A percentile compares a stretch with the other conserved stretches of the same genome.
phyloP scores from a whole-genome alignment of 1,284 basidiomycete genomes.

The Waitea zeae region DNA sequence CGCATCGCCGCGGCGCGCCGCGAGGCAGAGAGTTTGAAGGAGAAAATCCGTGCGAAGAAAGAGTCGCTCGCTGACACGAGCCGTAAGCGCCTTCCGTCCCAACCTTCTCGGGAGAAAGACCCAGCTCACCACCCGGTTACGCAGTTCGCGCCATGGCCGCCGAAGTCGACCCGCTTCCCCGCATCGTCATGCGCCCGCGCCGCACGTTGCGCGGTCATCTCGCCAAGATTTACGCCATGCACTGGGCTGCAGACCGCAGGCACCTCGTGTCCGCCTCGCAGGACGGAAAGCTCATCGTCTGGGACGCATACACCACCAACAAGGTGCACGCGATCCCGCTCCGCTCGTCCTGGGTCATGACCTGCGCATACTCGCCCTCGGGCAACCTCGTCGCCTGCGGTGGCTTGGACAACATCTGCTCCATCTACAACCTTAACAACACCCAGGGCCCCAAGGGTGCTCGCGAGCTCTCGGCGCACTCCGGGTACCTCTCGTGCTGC shows the following conservation, averaged over 20 bases:
- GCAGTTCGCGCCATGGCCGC: conserved; percentile 91
- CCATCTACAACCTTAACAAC: conserved; percentile 85
- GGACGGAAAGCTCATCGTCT: conserved; percentile 98
- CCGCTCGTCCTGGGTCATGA: conserved; percentile 99
- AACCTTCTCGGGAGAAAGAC: conserved; percentile 4
- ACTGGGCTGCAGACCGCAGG: conserved; percentile 93
- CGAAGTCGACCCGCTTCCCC: conserved; percentile 87
- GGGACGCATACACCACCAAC: conserved; percentile 99
- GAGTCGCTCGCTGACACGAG: conserved; percentile 95
- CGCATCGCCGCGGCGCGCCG: conserved; percentile 90
- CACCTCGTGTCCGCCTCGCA: conserved; percentile 98
- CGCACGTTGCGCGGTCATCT: conserved; percentile 92
- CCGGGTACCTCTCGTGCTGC: conserved; percentile 95
- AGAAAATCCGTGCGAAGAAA: conserved; percentile 89
- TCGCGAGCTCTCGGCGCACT: conserved; percentile 89
- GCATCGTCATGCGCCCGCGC: conserved; percentile 90
- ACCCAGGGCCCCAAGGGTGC: conserved; percentile 64
- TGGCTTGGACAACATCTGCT: conserved; percentile 98
- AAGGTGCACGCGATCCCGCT: conserved; percentile 98
- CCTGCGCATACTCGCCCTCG: conserved; percentile 94
- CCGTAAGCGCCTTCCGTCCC: conserved; percentile 36
- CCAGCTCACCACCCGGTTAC: background rate
- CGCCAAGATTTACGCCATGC: conserved; percentile 99
- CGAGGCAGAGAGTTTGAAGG: conserved; percentile 92
- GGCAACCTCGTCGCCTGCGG: conserved; percentile 97